Base-by-base conservation (phyloP, 805 yeast genomes). In the Saccharomycopsis sp. region DNA sequence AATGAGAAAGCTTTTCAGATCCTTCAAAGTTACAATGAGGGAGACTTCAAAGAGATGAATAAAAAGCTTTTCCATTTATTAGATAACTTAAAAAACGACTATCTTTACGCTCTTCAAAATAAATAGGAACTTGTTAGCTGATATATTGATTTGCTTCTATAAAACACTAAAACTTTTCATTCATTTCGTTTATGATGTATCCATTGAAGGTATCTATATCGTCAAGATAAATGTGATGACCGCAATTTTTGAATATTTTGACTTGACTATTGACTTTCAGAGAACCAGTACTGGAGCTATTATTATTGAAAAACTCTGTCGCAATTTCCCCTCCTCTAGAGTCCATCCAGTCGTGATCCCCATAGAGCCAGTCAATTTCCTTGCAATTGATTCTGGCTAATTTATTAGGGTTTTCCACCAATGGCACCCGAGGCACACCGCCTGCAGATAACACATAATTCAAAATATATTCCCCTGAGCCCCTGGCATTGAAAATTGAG, bases 391-490 rank as follows among this genome's bases (percentile, higher is more conserved):
- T 64, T 21, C 76, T 71, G 34, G 78, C 71, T 14, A 86, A 75
- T 20, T 87, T 70, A 50, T 75, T 71, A 4, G 70, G 68, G 9
- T 66, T 63, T 16, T 72, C 67, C 2, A 76, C 69, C 55, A 92
- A 73, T 1, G 98, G 96, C 64, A 79, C 73, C 61, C 97, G 75
- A 0, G 97, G 96, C 53, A 82, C 81, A 0, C 96, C 98, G 2
- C 98, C 99, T 4, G 97, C 96, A 0, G 89, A 91, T 23, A 92
- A 73, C 18, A 91, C 75, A 66, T 86, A 87, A 63, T 89, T 87
- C 63, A 94, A 74, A 76, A 92, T 84, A 68, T 92, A 92, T 71
- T 92, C 99, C 4, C 98, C 98, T 0, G 95, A 88, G 0, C 99
- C 99, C 2, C 77, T 81, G 5, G 89, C 85, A 63, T 85, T 88